phyloP scores from a whole-genome alignment of 345 rosid genomes.

The Tarenaya hassleriana region DNA sequence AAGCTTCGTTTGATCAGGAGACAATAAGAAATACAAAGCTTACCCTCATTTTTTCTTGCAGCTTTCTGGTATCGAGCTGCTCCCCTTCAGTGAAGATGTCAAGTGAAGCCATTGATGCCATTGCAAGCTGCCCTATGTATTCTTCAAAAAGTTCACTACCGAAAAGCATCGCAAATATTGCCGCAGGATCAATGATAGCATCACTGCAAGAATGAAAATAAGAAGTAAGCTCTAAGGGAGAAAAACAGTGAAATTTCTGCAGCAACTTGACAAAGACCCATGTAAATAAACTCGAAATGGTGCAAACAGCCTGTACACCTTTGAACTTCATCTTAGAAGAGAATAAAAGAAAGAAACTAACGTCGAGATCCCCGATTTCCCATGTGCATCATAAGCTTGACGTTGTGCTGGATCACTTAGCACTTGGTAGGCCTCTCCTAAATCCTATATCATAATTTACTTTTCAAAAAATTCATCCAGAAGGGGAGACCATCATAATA shows the following conservation, averaged over 20 bases:
- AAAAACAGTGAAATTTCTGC: slow-evolving; percentile 3
- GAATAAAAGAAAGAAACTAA: slow-evolving; percentile 40
- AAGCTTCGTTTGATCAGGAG: not conserved
- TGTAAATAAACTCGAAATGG: not conserved
- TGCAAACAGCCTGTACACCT: slow-evolving; percentile 10
- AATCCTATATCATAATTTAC: slow-evolving; percentile 38
- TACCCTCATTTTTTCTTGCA: slow-evolving; percentile 94
- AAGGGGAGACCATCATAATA: too few relatives aligned
- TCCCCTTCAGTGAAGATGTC: slow-evolving; percentile 84
- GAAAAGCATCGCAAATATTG: slow-evolving; percentile 93
- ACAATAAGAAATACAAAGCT: slow-evolving; percentile 1
- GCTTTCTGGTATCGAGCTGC: slow-evolving; percentile 68
- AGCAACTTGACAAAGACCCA: slow-evolving; percentile 6
- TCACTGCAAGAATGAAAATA: slow-evolving; percentile 49
- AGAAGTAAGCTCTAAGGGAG: slow-evolving; percentile 15
- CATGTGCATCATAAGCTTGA: slow-evolving; percentile 86
- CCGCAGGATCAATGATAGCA: slow-evolving; percentile 90
- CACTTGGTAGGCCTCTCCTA: slow-evolving; percentile 98
- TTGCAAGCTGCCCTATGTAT: slow-evolving; percentile 93
- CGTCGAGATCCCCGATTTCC: slow-evolving; percentile 96
- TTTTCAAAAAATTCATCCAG: not conserved
- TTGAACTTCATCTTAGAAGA: slow-evolving; percentile 17
- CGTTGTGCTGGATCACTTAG: slow-evolving; percentile 85
- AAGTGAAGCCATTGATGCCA: slow-evolving; percentile 98
- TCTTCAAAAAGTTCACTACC: slow-evolving; percentile 98